Conservation (phyloP, 352 stramenopile species). For the Phytophthora boehmeriae region DNA sequence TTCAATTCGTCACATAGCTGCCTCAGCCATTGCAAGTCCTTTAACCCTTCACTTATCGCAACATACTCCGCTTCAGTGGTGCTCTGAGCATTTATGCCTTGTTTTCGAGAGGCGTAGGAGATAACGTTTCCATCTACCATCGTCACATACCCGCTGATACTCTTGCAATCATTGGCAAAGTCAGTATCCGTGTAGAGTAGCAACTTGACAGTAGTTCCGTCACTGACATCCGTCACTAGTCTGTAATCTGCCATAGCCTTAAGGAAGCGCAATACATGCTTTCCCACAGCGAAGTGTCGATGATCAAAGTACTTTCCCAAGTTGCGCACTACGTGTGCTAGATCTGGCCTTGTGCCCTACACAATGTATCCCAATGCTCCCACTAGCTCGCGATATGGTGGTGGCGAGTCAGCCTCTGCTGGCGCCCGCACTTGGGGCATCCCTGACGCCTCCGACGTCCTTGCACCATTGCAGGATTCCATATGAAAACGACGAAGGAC, state of each 20-base stretch:
- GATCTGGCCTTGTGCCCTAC: constrained; percentile 5
- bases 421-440: constrained; percentile 3
- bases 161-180: constrained; percentile 16
- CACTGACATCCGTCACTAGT: constrained; percentile 11
- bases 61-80: constrained; percentile 35
- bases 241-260: constrained; percentile 7
- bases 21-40: constrained; percentile 28
- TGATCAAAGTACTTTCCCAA: constrained; percentile 6
- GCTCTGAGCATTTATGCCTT: constrained; percentile 4
- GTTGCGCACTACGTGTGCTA: constrained; percentile 24
- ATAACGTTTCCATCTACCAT: constrained; percentile 21
- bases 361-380: constrained; percentile 12
- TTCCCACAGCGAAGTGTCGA: too few species aligned
- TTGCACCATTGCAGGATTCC: constrained; percentile 14
- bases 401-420: constrained; percentile 1
- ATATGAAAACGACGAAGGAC: constrained; percentile 12
- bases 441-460: constrained; percentile 6
- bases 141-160: constrained; percentile 5
- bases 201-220: background rate
- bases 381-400: constrained; percentile 12
- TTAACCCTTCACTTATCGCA: constrained; percentile 25
- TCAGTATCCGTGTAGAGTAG: constrained; percentile 8
- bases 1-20: constrained; percentile 12
- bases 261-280: constrained; percentile 8
- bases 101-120: constrained; percentile 10